These are phyloP conservation scores for Stagonosporopsis rhizophila DNA, from an alignment of 2,329 filamentous ascomycete species.

Conservation along the genomic window DNA sequence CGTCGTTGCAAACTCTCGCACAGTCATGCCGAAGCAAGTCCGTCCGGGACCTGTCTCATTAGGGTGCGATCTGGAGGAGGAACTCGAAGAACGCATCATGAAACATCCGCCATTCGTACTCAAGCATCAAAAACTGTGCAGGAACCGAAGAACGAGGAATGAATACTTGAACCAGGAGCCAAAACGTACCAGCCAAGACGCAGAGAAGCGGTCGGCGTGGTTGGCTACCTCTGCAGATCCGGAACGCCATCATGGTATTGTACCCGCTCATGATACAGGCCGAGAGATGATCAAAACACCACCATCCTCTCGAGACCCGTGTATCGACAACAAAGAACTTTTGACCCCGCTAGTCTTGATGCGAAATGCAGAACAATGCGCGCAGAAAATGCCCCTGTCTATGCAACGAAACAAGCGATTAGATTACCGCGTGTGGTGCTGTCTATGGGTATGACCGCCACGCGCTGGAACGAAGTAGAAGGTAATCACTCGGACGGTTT, in stretches of 20 bases:
- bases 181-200: constrained; percentile 28
- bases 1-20: constrained; percentile 24
- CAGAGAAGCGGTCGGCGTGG: constrained; percentile 32
- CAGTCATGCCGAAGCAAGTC: constrained; percentile 40
- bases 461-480: constrained; percentile 43
- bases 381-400: constrained; percentile 50
- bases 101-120: constrained; percentile 14
- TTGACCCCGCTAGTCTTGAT: constrained; percentile 30
- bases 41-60: constrained; percentile 15
- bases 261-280: constrained; percentile 23
- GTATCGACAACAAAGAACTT: constrained; percentile 37
- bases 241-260: constrained; percentile 38
- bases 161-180: constrained; percentile 18
- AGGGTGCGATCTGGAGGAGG: constrained; percentile 10
- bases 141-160: constrained; percentile 20
- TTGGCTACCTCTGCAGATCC: constrained; percentile 28
- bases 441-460: constrained; percentile 47
- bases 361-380: constrained; percentile 50
- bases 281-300: constrained; percentile 26
- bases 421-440: constrained; percentile 47
- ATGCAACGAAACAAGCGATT: constrained; percentile 51
- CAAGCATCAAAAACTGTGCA: constrained; percentile 22
- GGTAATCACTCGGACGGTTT: constrained; percentile 50
- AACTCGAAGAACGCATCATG: constrained; percentile 14
- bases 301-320: constrained; percentile 23